Base-by-base conservation (phyloP, 306 rosid species). In the Cajanus cajan region DNA sequence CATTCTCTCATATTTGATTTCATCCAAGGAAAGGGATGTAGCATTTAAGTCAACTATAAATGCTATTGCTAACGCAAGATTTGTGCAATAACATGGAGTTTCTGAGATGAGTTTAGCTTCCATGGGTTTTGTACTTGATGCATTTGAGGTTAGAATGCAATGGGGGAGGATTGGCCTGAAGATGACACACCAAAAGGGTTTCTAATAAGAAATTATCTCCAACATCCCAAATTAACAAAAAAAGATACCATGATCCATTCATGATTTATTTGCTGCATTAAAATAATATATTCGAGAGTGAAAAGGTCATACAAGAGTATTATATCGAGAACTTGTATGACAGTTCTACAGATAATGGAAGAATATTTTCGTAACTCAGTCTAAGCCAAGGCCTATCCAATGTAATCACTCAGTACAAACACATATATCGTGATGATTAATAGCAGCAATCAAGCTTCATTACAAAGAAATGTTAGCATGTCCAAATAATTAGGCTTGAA, bases 101-200 rank as follows among this genome's bases (percentile, higher is more conserved):
- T 80, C 86, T 15, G 89, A 86, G 41, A 80, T 80, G 73, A 90
- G 86, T 83, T 86, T 86, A 66, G 80, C 83, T 79, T 86, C 85
- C 89, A 78, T 58, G 88, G 80, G 61, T 84, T n/a, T 82, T 68
- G 83, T 21, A 58, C 62, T 88, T 88, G 63, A 86, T 64, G 54
- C 78, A 88, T 76, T 50, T 84, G 55, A 88, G 89, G 84, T 90
- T 86, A 52, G 87, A 88, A 39, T 85, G 89, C 86, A 88, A 59
- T 19, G 73, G 87, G 36, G 89, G 86, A 61, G 88, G 89, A 82
- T 88, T 84, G 68, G 85, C 91, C 91, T 87, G 90, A 59, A 72
- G 73, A 64, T 21, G 48, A 58, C 36, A 79, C 9, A 64, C 63
- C 7, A 61, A 76, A 71, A 80, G 19, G 18, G 52, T 79, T 64